These are phyloP conservation scores for Incumbomyces delicatus DNA, from an alignment of 2,329 filamentous ascomycete genomes.

Conservation along the genomic window DNA sequence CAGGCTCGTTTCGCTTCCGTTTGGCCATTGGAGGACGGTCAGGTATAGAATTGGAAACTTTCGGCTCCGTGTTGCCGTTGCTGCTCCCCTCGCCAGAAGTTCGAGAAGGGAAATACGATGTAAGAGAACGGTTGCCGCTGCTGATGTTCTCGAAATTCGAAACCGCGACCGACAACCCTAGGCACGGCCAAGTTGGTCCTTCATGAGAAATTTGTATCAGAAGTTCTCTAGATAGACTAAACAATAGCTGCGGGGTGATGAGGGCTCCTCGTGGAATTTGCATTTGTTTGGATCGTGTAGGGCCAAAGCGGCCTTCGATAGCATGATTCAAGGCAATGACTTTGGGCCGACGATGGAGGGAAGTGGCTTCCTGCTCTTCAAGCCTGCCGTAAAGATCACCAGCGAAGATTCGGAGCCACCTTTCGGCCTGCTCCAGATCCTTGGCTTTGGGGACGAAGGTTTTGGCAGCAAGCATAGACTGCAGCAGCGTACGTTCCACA, in stretches of 20 bases:
- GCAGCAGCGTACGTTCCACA: slow-evolving; percentile 81
- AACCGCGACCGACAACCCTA: slow-evolving; percentile 74
- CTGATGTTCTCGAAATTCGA: slow-evolving; percentile 84
- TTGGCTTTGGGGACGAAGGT: slow-evolving; percentile 79
- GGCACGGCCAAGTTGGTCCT: slow-evolving; percentile 74
- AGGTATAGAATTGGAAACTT: slow-evolving; percentile 1
- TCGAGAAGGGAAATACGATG: slow-evolving; percentile 44
- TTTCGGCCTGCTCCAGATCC: slow-evolving; percentile 61
- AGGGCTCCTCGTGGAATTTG: slow-evolving; percentile 65
- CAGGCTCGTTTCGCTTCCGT: not conserved
- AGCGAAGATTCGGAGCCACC: slow-evolving; percentile 81
- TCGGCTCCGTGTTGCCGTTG: slow-evolving; percentile 16
- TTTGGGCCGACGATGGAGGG: slow-evolving; percentile 58
- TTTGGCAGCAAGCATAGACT: slow-evolving; percentile 92
- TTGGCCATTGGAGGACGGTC: not conserved
- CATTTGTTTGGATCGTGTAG: slow-evolving; percentile 62
- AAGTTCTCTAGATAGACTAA: slow-evolving; percentile 66
- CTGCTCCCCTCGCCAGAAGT: not conserved
- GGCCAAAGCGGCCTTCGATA: slow-evolving; percentile 47
- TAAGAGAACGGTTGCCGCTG: slow-evolving; percentile 56
- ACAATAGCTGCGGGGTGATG: slow-evolving; percentile 61
- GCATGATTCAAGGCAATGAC: slow-evolving; percentile 72
- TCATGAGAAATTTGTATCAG: slow-evolving; percentile 67
- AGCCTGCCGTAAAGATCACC: slow-evolving; percentile 82
- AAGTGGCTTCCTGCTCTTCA: slow-evolving; percentile 68